These are phyloP conservation scores for Dendrobium chrysotoxum DNA, from an alignment of 106 monocot genomes.

Conservation along the genomic window DNA sequence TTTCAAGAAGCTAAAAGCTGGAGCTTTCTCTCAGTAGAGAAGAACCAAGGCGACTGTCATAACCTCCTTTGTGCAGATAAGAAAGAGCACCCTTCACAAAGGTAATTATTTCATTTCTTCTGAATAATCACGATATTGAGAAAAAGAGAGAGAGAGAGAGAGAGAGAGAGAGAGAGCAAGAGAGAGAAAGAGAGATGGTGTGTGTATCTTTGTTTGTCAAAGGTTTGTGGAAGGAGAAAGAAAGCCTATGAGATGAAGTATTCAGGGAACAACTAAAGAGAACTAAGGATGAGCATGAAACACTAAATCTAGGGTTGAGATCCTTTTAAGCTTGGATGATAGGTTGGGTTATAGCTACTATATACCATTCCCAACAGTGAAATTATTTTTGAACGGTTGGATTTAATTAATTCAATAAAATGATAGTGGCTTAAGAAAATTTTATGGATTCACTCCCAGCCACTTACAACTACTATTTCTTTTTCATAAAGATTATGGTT, in stretches of 20 bases:
- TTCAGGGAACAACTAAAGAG: background rate
- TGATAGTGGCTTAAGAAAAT: too few relatives aligned
- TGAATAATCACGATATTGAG: background rate
- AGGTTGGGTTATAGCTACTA: too few relatives aligned
- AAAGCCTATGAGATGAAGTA: background rate
- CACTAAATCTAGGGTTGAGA: too few relatives aligned
- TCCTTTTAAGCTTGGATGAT: too few relatives aligned
- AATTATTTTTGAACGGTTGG: too few relatives aligned
- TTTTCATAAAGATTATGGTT: too few relatives aligned
- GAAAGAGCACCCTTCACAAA: background rate
- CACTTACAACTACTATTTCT: too few relatives aligned
- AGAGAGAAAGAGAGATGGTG: background rate
- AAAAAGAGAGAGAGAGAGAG: conserved; percentile 1
- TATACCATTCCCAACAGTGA: too few relatives aligned
- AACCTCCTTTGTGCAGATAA: background rate
- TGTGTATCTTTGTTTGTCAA: background rate
- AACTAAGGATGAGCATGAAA: background rate
- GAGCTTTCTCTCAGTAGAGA: background rate
- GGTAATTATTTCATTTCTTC: background rate
- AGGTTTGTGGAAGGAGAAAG: background rate
- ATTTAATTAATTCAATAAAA: too few relatives aligned
- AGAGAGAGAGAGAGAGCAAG: background rate
- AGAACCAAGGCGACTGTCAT: background rate
- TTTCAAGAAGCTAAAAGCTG: too few relatives aligned
- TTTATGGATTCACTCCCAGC: too few relatives aligned